Evolutionary conservation across 495 filamentous ascomycete species (phyloP), one percentile per base, ranked within the genome.

Genomic region (Aspergillus indologenus): DNA sequence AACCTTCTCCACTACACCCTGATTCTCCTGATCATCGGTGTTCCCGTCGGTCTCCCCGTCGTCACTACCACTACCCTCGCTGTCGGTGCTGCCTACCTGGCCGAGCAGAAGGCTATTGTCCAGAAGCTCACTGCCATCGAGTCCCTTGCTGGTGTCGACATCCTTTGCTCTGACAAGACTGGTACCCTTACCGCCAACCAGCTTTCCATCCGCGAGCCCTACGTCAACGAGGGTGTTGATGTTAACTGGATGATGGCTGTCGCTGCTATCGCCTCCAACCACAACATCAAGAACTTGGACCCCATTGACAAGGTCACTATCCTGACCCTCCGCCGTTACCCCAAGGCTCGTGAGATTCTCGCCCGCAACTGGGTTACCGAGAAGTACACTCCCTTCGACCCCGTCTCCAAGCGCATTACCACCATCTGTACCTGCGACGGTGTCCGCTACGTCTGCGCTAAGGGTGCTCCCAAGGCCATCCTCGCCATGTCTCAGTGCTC

Each of bases 211-310:
- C 85, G 87, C 73, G 87, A 89, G 69, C 86, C 86, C 53, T 90
- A 86, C 75, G 85, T 88, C 69, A 81, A 85, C 58, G 86, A 89
- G 75, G 87, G 86, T 71, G 81, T 87, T 65, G 86, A 88, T 77
- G 83, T 89, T 73, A 86, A 89, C 77, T 90, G 86, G 86, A 88
- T 89, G 85, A 88, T 90, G 85, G 85, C 86, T 59, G 85, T 87
- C 59, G 86, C 87, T 50, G 87, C 85, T 60, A 81, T 90, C 54
- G 87, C 87, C 58, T 90, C 87, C 46, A 89, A 86, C 58, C 86
- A 90, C 77, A 90, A 89, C 75, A 76, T 87, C 71, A 90, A 89
- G 79, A 87, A 86, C 65, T 80, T 90, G 50, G 86, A 90, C 68
- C 87, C 86, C 65, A 89, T 90, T 70, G 87, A 90, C 74, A 90